A percentile compares a stretch with the other conserved stretches of the same genome.
phyloP scores from a whole-genome alignment of 2,329 filamentous ascomycete species.

The Aureobasidium sp. region DNA sequence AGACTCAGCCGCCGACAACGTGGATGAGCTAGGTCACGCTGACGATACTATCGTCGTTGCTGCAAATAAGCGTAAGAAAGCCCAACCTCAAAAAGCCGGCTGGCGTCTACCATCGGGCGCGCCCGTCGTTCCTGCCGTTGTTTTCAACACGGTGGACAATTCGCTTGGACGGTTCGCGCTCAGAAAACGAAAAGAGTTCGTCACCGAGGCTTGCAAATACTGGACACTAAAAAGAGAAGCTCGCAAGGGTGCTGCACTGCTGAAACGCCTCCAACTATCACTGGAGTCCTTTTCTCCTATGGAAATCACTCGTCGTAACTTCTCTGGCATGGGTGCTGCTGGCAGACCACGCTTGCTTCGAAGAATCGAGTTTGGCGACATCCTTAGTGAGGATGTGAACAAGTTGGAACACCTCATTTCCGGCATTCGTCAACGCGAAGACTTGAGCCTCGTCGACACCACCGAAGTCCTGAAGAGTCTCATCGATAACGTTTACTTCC shows the following conservation, averaged over 20 bases:
- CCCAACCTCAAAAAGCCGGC: conserved; percentile 53
- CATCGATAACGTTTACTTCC: conserved; percentile 87
- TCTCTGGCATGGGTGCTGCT: conserved; percentile 84
- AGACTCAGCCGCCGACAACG: conserved; percentile 39
- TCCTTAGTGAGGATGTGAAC: conserved; percentile 67
- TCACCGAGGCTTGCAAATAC: conserved; percentile 89
- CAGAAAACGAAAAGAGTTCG: conserved; percentile 83
- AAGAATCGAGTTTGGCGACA: conserved; percentile 81
- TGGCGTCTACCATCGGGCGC: conserved; percentile 95
- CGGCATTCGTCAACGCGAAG: conserved; percentile 67
- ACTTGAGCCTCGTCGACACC: conserved; percentile 62
- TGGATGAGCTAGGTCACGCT: conserved; percentile 33
- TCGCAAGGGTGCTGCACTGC: conserved; percentile 77
- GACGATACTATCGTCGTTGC: conserved; percentile 46
- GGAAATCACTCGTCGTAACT: conserved; percentile 92
- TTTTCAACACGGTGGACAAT: conserved; percentile 78
- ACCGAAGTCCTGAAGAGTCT: conserved; percentile 65
- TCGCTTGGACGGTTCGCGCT: conserved; percentile 77
- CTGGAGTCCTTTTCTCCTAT: conserved; percentile 96
- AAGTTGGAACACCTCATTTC: conserved; percentile 64
- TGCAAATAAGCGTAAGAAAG: conserved; percentile 54
- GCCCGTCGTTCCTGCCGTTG: conserved; percentile 82
- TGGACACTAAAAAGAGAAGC: conserved; percentile 97
- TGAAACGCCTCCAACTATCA: conserved; percentile 89
- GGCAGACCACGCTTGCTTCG: conserved; percentile 71